A percentile compares a stretch with the other conserved stretches of the same genome.
phyloP scores from a whole-genome alignment of 345 rosid species.

The Pistacia atlantica region DNA sequence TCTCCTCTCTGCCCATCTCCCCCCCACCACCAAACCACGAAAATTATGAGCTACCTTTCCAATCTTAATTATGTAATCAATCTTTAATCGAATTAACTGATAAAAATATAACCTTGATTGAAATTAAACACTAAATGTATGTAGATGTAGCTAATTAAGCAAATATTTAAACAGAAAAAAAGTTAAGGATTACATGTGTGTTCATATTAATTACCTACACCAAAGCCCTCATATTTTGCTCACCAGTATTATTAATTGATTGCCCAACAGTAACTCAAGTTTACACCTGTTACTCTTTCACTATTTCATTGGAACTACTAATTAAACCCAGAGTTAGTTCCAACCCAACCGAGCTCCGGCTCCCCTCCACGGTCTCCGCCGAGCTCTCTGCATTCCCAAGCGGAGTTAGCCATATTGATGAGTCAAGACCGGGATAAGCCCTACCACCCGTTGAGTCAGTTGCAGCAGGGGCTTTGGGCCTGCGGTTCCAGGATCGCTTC shows the following conservation, averaged over 20 bases:
- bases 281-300: neutral
- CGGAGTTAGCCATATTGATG: neutral
- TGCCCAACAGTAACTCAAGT: too few species aligned
- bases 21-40: neutral
- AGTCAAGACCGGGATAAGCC: neutral
- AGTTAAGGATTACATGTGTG: too few species aligned
- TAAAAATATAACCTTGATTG: too few species aligned
- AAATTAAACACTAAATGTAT: too few species aligned
- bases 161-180: too few species aligned
- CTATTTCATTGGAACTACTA: neutral
- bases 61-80: too few species aligned
- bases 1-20: conserved; percentile 9
- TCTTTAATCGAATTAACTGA: too few species aligned
- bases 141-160: too few species aligned
- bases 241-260: too few species aligned
- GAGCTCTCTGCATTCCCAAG: conserved; percentile 12
- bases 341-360: conserved; percentile 19
- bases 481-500: conserved; percentile 17
- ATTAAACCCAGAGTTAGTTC: conserved; percentile 39
- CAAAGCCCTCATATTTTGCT: too few species aligned
- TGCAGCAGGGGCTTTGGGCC: neutral
- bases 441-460: neutral
- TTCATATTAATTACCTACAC: too few species aligned
- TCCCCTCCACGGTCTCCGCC: conserved; percentile 37
- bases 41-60: too few species aligned